Evolutionary conservation across 306 rosid species (phyloP), one percentile per base, ranked within the genome.

Genomic region (Gynostemma pentaphyllum): DNA sequence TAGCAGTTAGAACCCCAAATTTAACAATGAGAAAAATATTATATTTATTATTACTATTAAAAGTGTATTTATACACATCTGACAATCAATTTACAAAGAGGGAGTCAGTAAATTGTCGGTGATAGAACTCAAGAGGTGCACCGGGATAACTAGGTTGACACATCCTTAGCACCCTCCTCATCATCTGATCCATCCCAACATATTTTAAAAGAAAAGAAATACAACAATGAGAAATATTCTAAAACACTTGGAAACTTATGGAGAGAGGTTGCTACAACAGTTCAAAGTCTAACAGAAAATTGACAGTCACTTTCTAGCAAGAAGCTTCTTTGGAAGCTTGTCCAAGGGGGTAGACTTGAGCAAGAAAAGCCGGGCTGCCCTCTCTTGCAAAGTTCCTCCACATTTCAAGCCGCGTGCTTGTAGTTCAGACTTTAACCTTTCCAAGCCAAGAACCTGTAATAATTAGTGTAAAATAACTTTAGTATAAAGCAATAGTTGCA

Each of bases 381-480:
- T 96, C 82, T 89, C 97, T 62, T 79, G 81, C 73, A 89, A 62
- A 23, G 97, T 83, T 30, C 99, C 99, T 29, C 99, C 99, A 30
- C 95, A 94, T 79, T 94, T 94, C 32, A 94, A 67, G 9, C 99
- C 99, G 9, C 53, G 76, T 0, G 75, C 77, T 78, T 86, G 97
- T 71, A 94, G 77, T 74, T 89, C 99, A 14, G 75, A 54, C 77
- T 89, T 94, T 27, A 94, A 82, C 64, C 77, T 86, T 67, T 89
- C 97, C 79, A 83, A 18, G 70, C 99, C 99, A 66, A 89, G 81
- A 72, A 62, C 82, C 99, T 94, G 77, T 19, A 28, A 71, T 15
- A 18, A 67, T 16, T 16, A 27, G 5, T 29, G 3, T 21, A 52
- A 11, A 9, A 16, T 11, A 23, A 2, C n/a, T n/a, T 16, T 16